Evolutionary conservation across 1,284 basidiomycete genomes (phyloP).

Genomic region (Fomitiporia mediterranea): DNA sequence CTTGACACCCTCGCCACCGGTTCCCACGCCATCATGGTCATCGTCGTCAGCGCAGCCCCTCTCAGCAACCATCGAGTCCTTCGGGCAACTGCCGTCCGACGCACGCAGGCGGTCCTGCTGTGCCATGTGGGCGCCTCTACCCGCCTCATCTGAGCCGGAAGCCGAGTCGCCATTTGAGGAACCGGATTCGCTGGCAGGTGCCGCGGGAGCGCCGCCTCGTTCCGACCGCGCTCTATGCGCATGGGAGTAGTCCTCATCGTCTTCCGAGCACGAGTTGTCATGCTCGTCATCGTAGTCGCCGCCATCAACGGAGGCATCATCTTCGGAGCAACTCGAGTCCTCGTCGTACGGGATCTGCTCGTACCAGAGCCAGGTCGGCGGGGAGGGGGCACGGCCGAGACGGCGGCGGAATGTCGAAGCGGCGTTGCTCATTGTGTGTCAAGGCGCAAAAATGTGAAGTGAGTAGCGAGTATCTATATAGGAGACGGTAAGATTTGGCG

Average conservation of each 20-base stretch:
- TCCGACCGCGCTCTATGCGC: constrained; percentile 27
- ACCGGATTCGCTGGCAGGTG: constrained; percentile 28
- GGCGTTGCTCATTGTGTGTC: constrained; percentile 22
- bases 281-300: constrained; percentile 17
- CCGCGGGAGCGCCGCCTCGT: constrained; percentile 33
- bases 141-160: constrained; percentile 10
- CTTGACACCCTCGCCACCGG: constrained; percentile 28
- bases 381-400: constrained; percentile 72
- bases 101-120: neutral
- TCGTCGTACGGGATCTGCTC: constrained; percentile 71
- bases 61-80: constrained; percentile 29
- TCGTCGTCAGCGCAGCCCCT: constrained; percentile 26
- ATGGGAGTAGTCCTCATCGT: constrained; percentile 45
- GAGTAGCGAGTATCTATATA: neutral
- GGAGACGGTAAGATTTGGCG: neutral
- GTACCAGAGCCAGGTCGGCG: constrained; percentile 81
- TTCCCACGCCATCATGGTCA: constrained; percentile 36
- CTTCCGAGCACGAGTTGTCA: constrained; percentile 11
- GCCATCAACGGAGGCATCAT: constrained; percentile 58
- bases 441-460: neutral
- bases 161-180: neutral
- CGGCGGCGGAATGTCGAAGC: constrained; percentile 63
- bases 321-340: constrained; percentile 43
- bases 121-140: neutral
- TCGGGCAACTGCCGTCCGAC: constrained; percentile 3